These are phyloP conservation scores for Pseudocercospora crystallina DNA, from an alignment of 2,329 filamentous ascomycete genomes.

Conservation along the genomic window DNA sequence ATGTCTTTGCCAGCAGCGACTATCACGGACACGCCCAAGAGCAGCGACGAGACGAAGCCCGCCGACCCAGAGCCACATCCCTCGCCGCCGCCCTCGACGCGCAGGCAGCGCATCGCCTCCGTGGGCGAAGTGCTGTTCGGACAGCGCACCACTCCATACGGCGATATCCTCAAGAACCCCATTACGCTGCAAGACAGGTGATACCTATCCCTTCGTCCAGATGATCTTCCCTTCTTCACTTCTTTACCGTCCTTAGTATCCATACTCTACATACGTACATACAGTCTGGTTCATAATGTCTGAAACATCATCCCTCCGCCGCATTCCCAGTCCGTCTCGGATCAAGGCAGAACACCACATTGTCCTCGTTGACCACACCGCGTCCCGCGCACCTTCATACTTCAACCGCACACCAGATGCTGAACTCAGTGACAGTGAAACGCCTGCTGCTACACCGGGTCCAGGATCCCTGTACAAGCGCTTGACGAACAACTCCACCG, in stretches of 20 bases:
- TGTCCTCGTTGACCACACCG: slow-evolving; percentile 60
- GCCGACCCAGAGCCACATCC: not conserved
- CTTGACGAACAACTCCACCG: slow-evolving; percentile 30
- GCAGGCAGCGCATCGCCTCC: slow-evolving; percentile 12
- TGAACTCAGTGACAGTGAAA: slow-evolving; percentile 33
- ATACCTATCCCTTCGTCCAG: slow-evolving; percentile 12
- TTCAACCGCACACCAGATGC: slow-evolving; percentile 19
- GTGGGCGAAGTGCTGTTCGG: slow-evolving; percentile 17
- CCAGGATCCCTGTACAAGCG: slow-evolving; percentile 24
- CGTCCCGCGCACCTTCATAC: slow-evolving; percentile 16
- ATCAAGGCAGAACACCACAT: slow-evolving; percentile 60
- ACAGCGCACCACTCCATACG: slow-evolving; percentile 12
- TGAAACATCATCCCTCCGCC: slow-evolving; percentile 25
- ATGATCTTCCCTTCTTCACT: slow-evolving; percentile 3
- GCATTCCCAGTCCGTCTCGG: slow-evolving; percentile 24
- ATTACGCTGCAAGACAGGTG: slow-evolving; percentile 29
- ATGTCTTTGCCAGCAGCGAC: not conserved
- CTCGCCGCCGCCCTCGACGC: slow-evolving; percentile 6
- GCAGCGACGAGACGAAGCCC: not conserved
- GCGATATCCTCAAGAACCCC: slow-evolving; percentile 16
- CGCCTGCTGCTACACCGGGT: slow-evolving; percentile 15
- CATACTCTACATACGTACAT: slow-evolving; percentile 1
- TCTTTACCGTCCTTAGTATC: not conserved
- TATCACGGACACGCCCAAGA: slow-evolving; percentile 2
- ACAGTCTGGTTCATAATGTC: slow-evolving; percentile 24